Base-by-base conservation (phyloP, 2,329 filamentous ascomycete species). In the Malbranchea cinnamomea region DNA sequence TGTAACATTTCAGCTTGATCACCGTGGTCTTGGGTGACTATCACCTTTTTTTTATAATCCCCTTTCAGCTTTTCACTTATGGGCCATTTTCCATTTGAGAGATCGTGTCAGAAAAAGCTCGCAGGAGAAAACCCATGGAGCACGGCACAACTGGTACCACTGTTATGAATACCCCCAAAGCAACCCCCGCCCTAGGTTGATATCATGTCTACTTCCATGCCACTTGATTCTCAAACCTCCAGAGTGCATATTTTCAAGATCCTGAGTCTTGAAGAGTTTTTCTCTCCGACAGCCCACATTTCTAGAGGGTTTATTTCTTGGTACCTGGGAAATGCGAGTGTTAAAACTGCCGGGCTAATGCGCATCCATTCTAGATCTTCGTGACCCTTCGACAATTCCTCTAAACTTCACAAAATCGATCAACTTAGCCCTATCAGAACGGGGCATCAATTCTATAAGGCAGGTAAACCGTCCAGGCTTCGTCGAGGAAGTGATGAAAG, bases 361-460 rank as follows among this genome's bases (percentile, higher is more conserved):
- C 32, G 23, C 11, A 26, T 31, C 21, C 6, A 13, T 26, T 6
- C 12, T 32, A 95, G 89, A 98, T 60, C 74, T 95, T 28, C 75
- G 89, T 23, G 75, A 91, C 50, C 75, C 79, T 2, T 68, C 72
- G 2, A 93, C 81, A 1, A 74, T 75, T 17, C 85, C 87, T 3
- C 65, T 95, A 37, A 94, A 94, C 56, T 94, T 94, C 50, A 92
- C 85, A 37, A 92, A 84, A 53, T 95, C 89, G n/a, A 98, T 98
- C 62, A 98, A 98, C 49, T 61, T 98, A 32, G 87, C 89, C 13
- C 65, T 98, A 1, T 95, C 89, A 0, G 85, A 95, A 52, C 74
- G 89, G 35, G 89, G 89, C 18, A 85, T 95, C 52, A 80, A 89
- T 52, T 81, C 87, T 13, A 76, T 98, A 57, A 69, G 71, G 30